Evolutionary conservation across 495 filamentous ascomycete species (phyloP), one percentile per base, ranked within the genome.

Genomic region (Ramalina intermedia): DNA sequence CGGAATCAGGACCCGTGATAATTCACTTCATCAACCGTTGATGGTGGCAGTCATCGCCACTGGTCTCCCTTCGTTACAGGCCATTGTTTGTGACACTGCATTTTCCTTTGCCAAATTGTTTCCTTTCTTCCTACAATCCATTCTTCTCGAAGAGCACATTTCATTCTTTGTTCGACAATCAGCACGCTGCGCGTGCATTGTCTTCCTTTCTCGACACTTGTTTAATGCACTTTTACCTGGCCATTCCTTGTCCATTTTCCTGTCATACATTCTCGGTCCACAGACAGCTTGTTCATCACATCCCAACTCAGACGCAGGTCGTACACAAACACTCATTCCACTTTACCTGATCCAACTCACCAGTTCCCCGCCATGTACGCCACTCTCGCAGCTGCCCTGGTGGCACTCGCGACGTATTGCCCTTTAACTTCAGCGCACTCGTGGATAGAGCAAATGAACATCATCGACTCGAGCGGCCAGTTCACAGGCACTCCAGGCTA

Each of bases 381-480:
- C n/a, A 50, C 46, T n/a, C 20, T 47, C 14, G 41, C 46, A 48
- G 21, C 16, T 43, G 54, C 55, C 52, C 51, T 57, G 54, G 55
- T 48, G 51, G 54, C 52, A 45, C 49, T 69, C 43, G 48, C 60
- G 43, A 58, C 71, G 18, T 58, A 72, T 29, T 49, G 64, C 17
- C 51, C 59, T 26, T 60, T 63, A 35, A 58, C 65, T 23, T 50
- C 54, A 39, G 81, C 73, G 21, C 87, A 94, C 63, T 77, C 80
- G 37, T 96, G 89, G 89, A 71, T 87, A 14, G 86, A 93, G 59
- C 62, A 80, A 49, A 63, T 87, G 21, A 68, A 61, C n/a, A 71
- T 78, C 27, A 79, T 96, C 65, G 73, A 78, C 38, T 60, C 77
- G 4, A 17, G 14, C 11, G 87, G 86, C 35, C 76, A 73, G n/a